A percentile compares a stretch with the other conserved stretches of the same genome.
These are phyloP conservation scores for Colletotrichum camelliae DNA, from an alignment of 2,329 filamentous ascomycete genomes.

Conservation along the genomic window DNA sequence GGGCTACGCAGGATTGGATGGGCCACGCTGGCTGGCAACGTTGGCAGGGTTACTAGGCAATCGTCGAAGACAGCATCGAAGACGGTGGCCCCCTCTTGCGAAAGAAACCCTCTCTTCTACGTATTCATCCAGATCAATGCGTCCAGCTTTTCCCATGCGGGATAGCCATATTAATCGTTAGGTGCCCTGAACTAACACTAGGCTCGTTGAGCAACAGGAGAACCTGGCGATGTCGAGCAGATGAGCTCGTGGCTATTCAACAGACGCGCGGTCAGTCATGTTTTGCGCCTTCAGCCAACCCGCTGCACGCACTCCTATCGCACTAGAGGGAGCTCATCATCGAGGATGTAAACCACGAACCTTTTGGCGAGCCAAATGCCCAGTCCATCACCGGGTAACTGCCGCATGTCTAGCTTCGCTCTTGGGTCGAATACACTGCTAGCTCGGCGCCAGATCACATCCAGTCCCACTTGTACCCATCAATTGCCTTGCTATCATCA, in stretches of 20 bases:
- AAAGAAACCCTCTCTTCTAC: too few species aligned
- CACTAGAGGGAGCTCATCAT: accelerated
- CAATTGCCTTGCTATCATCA: not conserved
- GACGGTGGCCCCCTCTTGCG: too few species aligned
- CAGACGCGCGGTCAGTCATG: not conserved
- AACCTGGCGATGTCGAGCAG: not conserved
- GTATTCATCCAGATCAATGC: too few species aligned
- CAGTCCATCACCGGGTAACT: not conserved
- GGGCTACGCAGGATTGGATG: too few species aligned
- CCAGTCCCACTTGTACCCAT: not conserved
- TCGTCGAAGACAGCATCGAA: too few species aligned
- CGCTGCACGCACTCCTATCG: not conserved
- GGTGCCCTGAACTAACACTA: too few species aligned
- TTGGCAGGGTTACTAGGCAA: too few species aligned
- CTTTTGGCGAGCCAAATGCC: not conserved
- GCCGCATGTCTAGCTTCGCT: not conserved
- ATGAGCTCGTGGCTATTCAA: not conserved
- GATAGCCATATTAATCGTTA: too few species aligned
- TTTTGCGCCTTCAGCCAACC: not conserved
- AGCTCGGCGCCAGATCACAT: not conserved
- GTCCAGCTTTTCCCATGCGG: too few species aligned
- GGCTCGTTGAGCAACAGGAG: not conserved
- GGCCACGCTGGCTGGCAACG: too few species aligned
- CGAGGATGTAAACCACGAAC: not conserved
- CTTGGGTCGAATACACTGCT: not conserved